Conservation (phyloP, 805 yeast species). For the Yarrowia keelungensis region DNA sequence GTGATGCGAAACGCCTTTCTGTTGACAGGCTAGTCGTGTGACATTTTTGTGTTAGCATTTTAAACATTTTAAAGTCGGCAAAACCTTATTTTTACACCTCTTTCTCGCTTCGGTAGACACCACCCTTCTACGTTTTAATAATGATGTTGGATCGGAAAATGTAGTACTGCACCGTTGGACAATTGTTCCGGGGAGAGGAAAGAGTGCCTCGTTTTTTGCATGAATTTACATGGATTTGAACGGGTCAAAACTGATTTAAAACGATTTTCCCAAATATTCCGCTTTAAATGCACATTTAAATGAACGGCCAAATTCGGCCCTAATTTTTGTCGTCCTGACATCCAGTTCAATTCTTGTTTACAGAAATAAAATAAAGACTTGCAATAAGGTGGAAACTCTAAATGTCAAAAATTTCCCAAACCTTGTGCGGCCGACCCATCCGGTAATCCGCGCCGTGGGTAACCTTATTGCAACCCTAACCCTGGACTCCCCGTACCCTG, state of each 20-base stretch:
- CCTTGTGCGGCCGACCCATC: slow-evolving; percentile 17
- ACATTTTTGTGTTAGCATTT: no score
- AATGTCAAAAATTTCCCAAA: not conserved
- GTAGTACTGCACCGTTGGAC: slow-evolving; percentile 1
- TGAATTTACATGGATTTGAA: not conserved
- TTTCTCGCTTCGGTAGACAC: not conserved
- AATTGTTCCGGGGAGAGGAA: not conserved
- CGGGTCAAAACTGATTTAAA: not conserved
- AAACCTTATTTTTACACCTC: no score
- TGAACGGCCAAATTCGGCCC: slow-evolving; percentile 5
- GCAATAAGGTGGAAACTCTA: not conserved
- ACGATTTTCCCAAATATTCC: not conserved
- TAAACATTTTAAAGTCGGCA: no score
- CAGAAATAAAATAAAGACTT: slow-evolving; percentile 11
- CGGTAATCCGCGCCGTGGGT: slow-evolving; percentile 4
- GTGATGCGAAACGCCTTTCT: no score
- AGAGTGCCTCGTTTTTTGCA: not conserved
- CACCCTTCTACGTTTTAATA: slow-evolving; percentile 14
- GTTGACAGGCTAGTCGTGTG: no score
- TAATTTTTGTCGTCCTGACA: slow-evolving; percentile 4
- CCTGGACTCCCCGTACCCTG: not conserved
- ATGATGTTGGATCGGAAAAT: not conserved
- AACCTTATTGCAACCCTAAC: not conserved
- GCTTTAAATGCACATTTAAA: not conserved
- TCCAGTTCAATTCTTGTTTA: slow-evolving; percentile 36